Evolutionary conservation across 768 basidiomycete species (phyloP).

Genomic region (Collybia nuda): DNA sequence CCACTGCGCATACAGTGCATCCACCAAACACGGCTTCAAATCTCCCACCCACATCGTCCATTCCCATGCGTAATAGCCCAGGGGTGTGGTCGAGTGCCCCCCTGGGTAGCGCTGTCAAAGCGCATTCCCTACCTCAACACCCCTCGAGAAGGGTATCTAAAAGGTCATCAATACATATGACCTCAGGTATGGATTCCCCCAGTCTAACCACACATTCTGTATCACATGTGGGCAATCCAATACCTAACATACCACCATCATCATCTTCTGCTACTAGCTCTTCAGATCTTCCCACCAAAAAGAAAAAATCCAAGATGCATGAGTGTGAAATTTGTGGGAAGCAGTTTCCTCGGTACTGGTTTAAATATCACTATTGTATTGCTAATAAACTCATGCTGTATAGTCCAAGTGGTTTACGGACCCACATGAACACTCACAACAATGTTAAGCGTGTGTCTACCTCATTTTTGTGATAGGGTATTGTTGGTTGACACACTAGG

Average conservation of each 20-base stretch:
- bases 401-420: conserved; percentile 54
- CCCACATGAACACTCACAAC: conserved; percentile 61
- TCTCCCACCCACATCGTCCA: conserved; percentile 25
- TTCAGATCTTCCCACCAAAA: conserved; percentile 21
- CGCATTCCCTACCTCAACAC: conserved; percentile 2
- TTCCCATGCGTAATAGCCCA: conserved; percentile 37
- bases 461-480: background rate
- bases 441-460: conserved; percentile 46
- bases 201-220: background rate
- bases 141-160: background rate
- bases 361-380: too few relatives aligned
- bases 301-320: conserved; percentile 58
- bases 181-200: conserved; percentile 3
- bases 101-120: background rate
- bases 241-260: background rate
- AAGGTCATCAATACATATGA: background rate
- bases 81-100: conserved; percentile 9
- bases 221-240: background rate
- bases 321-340: conserved; percentile 48
- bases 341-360: conserved; percentile 44
- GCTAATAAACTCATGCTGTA: background rate
- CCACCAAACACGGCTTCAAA: background rate
- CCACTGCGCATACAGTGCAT: too few relatives aligned
- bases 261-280: conserved; percentile 3
- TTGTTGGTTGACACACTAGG: background rate